Evolutionary conservation across 495 filamentous ascomycete species (phyloP).

Genomic region (Penicillium dipodomyicola): DNA sequence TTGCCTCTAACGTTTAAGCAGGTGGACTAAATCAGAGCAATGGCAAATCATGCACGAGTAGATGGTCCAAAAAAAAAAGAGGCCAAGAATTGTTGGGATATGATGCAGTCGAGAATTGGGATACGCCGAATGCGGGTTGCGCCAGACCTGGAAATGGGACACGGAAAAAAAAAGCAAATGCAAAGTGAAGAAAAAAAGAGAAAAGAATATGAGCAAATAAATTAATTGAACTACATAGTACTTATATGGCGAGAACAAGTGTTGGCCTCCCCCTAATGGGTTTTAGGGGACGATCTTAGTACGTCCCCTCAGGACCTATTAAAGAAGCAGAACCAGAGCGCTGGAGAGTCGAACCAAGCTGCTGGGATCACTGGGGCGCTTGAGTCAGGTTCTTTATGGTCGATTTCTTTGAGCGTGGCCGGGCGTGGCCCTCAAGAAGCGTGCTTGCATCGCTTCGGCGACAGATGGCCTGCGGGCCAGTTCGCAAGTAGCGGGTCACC

Average conservation of each 20-base stretch:
- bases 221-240: slow-evolving; percentile 1
- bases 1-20: slow-evolving; percentile 10
- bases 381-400: slow-evolving; percentile 14
- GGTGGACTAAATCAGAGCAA: neutral
- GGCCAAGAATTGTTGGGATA: slow-evolving; percentile 14
- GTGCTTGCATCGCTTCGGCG: slow-evolving; percentile 21
- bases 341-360: slow-evolving; percentile 5
- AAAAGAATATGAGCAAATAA: neutral
- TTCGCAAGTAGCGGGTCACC: slow-evolving; percentile 42
- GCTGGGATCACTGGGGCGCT: slow-evolving; percentile 1
- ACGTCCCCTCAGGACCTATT: neutral
- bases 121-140: slow-evolving; percentile 28
- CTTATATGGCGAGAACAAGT: slow-evolving; percentile 8
- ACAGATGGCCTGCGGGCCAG: slow-evolving; percentile 28
- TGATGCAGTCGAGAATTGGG: slow-evolving; percentile 24
- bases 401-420: slow-evolving; percentile 5
- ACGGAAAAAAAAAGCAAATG: slow-evolving; percentile 17
- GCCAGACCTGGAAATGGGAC: slow-evolving; percentile 13
- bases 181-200: slow-evolving; percentile 4
- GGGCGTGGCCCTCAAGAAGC: slow-evolving; percentile 5
- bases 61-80: neutral
- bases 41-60: slow-evolving; percentile 2
- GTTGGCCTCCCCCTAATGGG: neutral
- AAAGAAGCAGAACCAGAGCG: neutral
- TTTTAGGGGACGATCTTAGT: slow-evolving; percentile 8